Base-by-base conservation (phyloP, 345 rosid species). In the Murraya koenigii region DNA sequence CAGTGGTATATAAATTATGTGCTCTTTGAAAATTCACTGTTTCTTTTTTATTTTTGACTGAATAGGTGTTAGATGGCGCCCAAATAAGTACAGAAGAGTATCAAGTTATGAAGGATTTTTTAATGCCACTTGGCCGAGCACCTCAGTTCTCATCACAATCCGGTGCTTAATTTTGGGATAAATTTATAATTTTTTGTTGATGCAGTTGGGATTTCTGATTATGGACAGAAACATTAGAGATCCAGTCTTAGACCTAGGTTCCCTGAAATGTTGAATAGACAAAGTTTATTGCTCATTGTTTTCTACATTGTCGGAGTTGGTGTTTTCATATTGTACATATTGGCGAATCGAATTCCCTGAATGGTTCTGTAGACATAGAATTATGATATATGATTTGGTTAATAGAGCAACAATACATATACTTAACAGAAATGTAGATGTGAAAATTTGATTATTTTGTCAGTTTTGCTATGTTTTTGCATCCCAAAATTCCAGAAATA, bases 41-140 rank as follows among this genome's bases (percentile, higher is more conserved):
- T 76, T 30, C 7, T 69, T 54, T 44, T 73, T 67, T 64, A 67
- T 75, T 83, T 76, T 78, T 82, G 77, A 77, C 39, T 55, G 64
- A 81, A 70, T 80, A 94, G 99, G 86, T 94, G 66, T 75, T 91
- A 80, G 92, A 85, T 80, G 93, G 89, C 71, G 92, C 93, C 25
- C 92, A 81, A 5, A 82, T 90, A 58, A 83, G 88, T 64, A 70
- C 75, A 56, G 98, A 91, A 81, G 99, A 96, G 84, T 94, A 90
- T 13, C 95, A 92, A 81, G 72, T 80, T 64, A 89, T 96, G 97
- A 92, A 85, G 86, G 93, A 96, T 74, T 84, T 94, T 10, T 78
- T 92, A 30, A 78, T 89, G 55, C 98, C 98, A 47, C 92, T 91
- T 63, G 99, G 97, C 60, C 93, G 94, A 80, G 89, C 86, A 55